These are phyloP conservation scores for Monilinia laxa DNA, from an alignment of 2,329 filamentous ascomycete genomes.

Conservation along the genomic window DNA sequence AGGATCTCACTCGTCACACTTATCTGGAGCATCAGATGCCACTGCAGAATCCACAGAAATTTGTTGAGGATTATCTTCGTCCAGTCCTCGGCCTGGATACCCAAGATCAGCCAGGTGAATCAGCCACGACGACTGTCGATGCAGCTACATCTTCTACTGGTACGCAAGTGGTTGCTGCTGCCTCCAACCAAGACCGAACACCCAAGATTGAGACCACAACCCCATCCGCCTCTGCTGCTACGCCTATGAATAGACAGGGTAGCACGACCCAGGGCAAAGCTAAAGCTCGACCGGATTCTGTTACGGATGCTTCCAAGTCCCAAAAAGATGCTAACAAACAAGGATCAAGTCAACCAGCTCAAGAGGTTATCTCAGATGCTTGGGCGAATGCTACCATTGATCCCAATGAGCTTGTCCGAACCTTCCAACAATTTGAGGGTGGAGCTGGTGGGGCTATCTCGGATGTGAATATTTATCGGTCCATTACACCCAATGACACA, in stretches of 20 bases:
- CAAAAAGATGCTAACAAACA: constrained; percentile 36
- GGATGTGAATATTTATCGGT: constrained; percentile 55
- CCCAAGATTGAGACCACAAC: constrained; percentile 43
- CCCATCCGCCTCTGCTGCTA: constrained; percentile 40
- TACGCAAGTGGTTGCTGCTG: constrained; percentile 35
- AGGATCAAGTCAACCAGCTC: constrained; percentile 35
- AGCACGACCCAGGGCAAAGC: constrained; percentile 40
- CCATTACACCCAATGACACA: constrained; percentile 61
- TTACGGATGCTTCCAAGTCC: constrained; percentile 30
- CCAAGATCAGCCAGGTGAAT: constrained; percentile 45
- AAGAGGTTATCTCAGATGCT: constrained; percentile 30
- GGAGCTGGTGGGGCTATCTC: constrained; percentile 50
- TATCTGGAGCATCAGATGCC: constrained; percentile 61
- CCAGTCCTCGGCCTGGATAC: constrained; percentile 52
- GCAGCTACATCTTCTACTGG: constrained; percentile 41
- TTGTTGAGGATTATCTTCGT: constrained; percentile 51
- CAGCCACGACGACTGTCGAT: constrained; percentile 19
- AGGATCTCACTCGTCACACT: constrained; percentile 53
- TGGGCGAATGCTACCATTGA: constrained; percentile 53
- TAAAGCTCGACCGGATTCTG: constrained; percentile 28
- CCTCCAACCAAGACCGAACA: constrained; percentile 45
- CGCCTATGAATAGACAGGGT: constrained; percentile 50
- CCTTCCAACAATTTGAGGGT: constrained; percentile 45
- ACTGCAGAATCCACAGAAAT: constrained; percentile 54
- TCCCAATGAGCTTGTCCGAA: constrained; percentile 50